Conservation (phyloP, 805 yeast species). For the Starmerella etchellsii region DNA sequence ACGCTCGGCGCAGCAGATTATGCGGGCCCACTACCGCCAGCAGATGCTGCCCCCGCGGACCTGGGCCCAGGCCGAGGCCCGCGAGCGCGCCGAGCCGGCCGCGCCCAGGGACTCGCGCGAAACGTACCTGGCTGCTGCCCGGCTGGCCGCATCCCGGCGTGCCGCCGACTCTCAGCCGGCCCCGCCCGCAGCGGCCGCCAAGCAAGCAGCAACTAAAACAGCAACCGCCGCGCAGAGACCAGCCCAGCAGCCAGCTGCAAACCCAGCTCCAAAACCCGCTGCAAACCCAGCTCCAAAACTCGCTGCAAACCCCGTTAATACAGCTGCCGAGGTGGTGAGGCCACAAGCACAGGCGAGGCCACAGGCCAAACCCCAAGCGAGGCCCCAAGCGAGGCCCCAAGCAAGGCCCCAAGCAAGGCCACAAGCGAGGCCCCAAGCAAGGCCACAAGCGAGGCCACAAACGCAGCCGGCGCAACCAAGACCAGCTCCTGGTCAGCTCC, state of each 20-base stretch:
- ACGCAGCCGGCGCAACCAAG: too few relatives aligned
- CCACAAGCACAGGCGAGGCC: too few relatives aligned
- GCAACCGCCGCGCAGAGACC: not conserved
- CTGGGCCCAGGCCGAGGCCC: slow-evolving; percentile 11
- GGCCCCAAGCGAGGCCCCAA: too few relatives aligned
- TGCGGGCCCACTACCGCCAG: slow-evolving; percentile 16
- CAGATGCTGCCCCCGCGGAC: slow-evolving; percentile 14
- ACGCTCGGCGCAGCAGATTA: slow-evolving; percentile 12
- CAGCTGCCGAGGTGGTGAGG: not conserved
- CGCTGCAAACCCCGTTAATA: not conserved
- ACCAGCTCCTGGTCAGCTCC: not conserved
- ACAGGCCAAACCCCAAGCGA: too few relatives aligned
- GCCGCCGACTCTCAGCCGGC: not conserved
- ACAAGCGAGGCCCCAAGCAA: not conserved
- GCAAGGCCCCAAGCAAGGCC: too few relatives aligned
- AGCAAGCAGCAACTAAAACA: not conserved
- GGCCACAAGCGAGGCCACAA: too few relatives aligned
- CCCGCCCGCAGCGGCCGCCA: not conserved
- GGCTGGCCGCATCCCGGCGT: not conserved
- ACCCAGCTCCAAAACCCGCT: not conserved
- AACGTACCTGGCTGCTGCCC: slow-evolving; percentile 2
- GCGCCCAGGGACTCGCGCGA: not conserved
- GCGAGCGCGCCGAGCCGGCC: slow-evolving; percentile 4
- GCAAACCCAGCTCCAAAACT: not conserved
- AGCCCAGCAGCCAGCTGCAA: not conserved